Evolutionary conservation across 768 basidiomycete genomes (phyloP), one percentile per base, ranked within the genome.

Genomic region (Imleria badia): DNA sequence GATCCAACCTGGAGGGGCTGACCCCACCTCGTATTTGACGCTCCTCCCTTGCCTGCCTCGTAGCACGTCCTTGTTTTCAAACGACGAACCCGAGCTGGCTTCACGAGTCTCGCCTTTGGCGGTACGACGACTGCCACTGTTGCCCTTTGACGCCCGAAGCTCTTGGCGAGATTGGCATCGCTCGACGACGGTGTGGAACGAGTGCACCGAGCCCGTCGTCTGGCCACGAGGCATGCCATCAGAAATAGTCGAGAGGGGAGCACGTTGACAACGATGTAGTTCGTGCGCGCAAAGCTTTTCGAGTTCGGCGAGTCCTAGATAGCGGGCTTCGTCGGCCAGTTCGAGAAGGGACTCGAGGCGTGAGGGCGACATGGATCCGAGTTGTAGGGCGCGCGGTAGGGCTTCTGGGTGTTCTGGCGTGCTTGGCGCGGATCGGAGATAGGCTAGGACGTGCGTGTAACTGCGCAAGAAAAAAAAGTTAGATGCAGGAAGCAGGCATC

Each of bases 261-360:
- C 65, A 29, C 70, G 74, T 45, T 80, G 80, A 26, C 78, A 76
- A 29, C 77, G 75, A 19, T 79, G 78, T 35, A 91, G 77, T 71
- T 92, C 88, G 17, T 84, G 82, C 9, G 72, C 70, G 64, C 91
- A 92, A 2, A 94, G 77, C 57, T 76, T 78, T 56, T 81, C 75
- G 17, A 94, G 77, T 42, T 78, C 79, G 0, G 78, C 78, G 48
- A 93, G 82, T 26, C 81, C 83, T n/a, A 93, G 81, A 64, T 84
- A 91, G 39, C 75, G 75, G 2, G 91, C 87, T 66, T 94, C 91
- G 59, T 93, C 89, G 12, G 89, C 82, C 22, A 92, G 80, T 56
- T 90, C 87, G 41, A 89, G 77, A 22, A 93, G 78, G 1, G 73
- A 74, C 49, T 91, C 90, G 19, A 91, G 73, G 11, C 82, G 81